These are phyloP conservation scores for Tulasnella calospora DNA, from an alignment of 768 basidiomycete genomes.

Conservation along the genomic window DNA sequence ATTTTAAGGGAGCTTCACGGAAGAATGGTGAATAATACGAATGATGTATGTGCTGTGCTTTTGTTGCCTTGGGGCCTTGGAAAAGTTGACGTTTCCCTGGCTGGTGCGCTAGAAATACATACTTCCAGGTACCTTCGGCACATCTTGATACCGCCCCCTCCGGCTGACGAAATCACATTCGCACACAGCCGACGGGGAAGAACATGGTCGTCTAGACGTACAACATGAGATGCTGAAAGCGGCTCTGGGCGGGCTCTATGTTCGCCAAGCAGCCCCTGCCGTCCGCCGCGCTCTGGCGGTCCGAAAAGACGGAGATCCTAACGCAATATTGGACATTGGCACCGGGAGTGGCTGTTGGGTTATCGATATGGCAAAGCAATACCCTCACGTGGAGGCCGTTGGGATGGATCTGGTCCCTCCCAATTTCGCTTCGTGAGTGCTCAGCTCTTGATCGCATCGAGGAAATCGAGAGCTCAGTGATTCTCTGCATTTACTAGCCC, in stretches of 20 bases:
- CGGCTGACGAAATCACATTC: no score
- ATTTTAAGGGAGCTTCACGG: background rate
- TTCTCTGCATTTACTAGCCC: background rate
- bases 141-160: background rate
- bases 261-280: background rate
- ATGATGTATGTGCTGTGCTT: background rate
- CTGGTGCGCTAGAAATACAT: background rate
- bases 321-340: slow-evolving; percentile 7
- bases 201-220: slow-evolving; percentile 4
- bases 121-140: background rate
- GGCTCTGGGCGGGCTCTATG: background rate
- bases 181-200: background rate
- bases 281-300: slow-evolving; percentile 3
- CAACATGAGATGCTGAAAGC: slow-evolving; percentile 8
- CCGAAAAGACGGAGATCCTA: background rate
- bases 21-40: background rate
- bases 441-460: background rate
- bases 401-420: slow-evolving; percentile 12
- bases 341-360: slow-evolving; percentile 16
- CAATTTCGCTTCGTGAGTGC: slow-evolving; percentile 8
- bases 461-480: background rate
- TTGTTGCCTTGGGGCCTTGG: background rate
- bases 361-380: slow-evolving; percentile 5
- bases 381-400: slow-evolving; percentile 8
- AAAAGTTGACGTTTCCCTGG: background rate